phyloP scores from a whole-genome alignment of 2,329 filamentous ascomycete species.

The Aspergillus sergii region DNA sequence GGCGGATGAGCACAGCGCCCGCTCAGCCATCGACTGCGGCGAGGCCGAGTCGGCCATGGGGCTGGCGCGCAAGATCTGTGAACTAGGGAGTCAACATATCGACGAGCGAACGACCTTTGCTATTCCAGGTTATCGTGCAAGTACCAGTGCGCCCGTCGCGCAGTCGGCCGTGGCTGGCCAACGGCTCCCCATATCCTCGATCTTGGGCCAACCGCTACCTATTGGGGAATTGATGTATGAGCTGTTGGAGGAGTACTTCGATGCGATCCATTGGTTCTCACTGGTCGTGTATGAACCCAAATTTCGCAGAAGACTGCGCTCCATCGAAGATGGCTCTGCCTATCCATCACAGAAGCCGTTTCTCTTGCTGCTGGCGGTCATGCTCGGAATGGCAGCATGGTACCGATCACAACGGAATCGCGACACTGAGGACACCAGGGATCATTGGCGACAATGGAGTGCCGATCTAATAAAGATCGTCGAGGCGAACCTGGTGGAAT shows the following conservation, averaged over 20 bases:
- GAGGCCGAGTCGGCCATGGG: constrained; percentile 40
- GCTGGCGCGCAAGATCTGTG: constrained; percentile 36
- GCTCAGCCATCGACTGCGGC: constrained; percentile 21
- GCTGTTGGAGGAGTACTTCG: constrained; percentile 46
- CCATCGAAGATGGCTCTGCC: constrained; percentile 38
- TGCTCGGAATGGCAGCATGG: constrained; percentile 44
- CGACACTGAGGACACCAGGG: constrained; percentile 13
- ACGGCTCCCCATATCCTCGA: constrained; percentile 26
- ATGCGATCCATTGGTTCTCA: constrained; percentile 50
- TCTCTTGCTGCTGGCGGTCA: constrained; percentile 39
- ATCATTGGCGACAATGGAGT: constrained; percentile 21
- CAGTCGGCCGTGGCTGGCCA: constrained; percentile 18
- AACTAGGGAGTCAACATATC: constrained; percentile 29
- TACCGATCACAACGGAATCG: constrained; percentile 34
- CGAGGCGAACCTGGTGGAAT: constrained; percentile 39
- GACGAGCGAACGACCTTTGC: constrained; percentile 36
- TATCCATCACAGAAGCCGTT: constrained; percentile 39
- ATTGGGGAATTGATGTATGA: constrained; percentile 28
- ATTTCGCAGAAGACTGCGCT: constrained; percentile 38
- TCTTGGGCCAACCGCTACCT: constrained; percentile 35
- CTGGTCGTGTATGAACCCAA: constrained; percentile 47
- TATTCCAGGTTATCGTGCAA: constrained; percentile 35
- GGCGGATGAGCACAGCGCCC: constrained; percentile 1
- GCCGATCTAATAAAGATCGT: constrained; percentile 25
- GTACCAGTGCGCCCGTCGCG: constrained; percentile 5